These are phyloP conservation scores for Calamus simplicifolius DNA, from an alignment of 176 grass and related monocot species.

Conservation along the genomic window DNA sequence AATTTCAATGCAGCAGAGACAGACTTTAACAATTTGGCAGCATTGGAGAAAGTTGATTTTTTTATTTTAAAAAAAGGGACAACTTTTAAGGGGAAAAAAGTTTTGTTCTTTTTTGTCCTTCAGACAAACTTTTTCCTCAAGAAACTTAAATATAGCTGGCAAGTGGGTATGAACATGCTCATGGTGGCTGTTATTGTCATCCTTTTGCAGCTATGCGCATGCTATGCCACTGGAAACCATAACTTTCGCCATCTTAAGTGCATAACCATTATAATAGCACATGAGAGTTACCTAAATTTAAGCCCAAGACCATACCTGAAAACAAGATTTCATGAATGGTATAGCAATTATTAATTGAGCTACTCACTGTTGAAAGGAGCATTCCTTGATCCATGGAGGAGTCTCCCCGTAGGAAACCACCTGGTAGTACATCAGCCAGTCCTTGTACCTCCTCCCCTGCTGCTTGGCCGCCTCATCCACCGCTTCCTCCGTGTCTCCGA, in stretches of 20 bases:
- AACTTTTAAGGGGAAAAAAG: too few relatives aligned
- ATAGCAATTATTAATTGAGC: slow-evolving; percentile 8
- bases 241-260: too few relatives aligned
- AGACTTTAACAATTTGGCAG: not conserved
- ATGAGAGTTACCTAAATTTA: not conserved
- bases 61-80: not conserved
- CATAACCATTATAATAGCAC: too few relatives aligned
- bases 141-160: too few relatives aligned
- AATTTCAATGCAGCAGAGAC: too few relatives aligned
- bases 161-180: too few relatives aligned
- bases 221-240: too few relatives aligned
- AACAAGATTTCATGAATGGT: too few relatives aligned
- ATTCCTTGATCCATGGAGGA: slow-evolving; percentile 22
- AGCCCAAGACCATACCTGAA: slow-evolving; percentile 5
- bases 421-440: slow-evolving; percentile 97
- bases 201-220: too few relatives aligned
- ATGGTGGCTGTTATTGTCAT: too few relatives aligned
- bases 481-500: slow-evolving; percentile 11
- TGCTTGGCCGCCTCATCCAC: slow-evolving; percentile 40
- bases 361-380: slow-evolving; percentile 3
- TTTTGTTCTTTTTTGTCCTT: too few relatives aligned
- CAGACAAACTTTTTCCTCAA: too few relatives aligned
- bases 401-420: slow-evolving; percentile 54
- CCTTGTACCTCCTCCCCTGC: slow-evolving; percentile 63
- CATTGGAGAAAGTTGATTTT: slow-evolving; percentile 9